Percentiles rank a stretch among this genome's conserved stretches.
These are phyloP conservation scores for Megacollybia platyphylla DNA, from an alignment of 1,284 basidiomycete genomes.

Conservation along the genomic window DNA sequence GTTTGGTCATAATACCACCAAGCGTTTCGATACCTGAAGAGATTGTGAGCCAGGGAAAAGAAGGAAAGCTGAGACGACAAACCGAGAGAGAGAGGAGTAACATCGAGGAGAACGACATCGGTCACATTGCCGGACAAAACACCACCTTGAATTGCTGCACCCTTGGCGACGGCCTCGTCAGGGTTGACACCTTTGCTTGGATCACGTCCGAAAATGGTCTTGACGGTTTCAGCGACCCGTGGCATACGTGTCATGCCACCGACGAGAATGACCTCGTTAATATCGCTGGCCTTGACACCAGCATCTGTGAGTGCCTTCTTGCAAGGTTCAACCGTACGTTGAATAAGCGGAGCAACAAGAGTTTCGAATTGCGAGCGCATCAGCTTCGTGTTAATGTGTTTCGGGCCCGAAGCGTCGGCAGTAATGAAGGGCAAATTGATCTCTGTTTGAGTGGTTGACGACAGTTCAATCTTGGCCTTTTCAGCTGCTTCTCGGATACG, in stretches of 20 bases:
- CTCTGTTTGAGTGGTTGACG: constrained; percentile 88
- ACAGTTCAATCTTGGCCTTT: constrained; percentile 98
- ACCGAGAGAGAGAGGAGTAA: constrained; percentile 90
- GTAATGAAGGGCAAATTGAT: constrained; percentile 97
- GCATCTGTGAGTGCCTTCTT: constrained; percentile 92
- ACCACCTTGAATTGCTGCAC: constrained; percentile 90
- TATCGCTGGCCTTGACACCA: constrained; percentile 83
- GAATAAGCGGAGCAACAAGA: constrained; percentile 74
- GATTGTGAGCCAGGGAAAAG: constrained; percentile 1
- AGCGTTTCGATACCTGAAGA: constrained; percentile 80
- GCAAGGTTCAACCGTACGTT: constrained; percentile 92
- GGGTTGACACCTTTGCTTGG: constrained; percentile 98
- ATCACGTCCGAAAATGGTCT: constrained; percentile 83
- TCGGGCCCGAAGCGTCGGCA: constrained; percentile 86
- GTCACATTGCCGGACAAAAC: constrained; percentile 94
- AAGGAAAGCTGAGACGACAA: constrained; percentile 10
- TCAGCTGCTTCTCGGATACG: constrained; percentile 98
- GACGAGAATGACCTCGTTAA: constrained; percentile 95
- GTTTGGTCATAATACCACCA: constrained; percentile 97
- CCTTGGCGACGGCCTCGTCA: constrained; percentile 89
- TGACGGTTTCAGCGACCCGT: constrained; percentile 88
- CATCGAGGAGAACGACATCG: constrained; percentile 92
- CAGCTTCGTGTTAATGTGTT: constrained; percentile 92
- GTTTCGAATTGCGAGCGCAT: constrained; percentile 84
- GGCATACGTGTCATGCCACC: constrained; percentile 99